phyloP scores from a whole-genome alignment of 306 rosid genomes.

The Ochetophila trinervis region DNA sequence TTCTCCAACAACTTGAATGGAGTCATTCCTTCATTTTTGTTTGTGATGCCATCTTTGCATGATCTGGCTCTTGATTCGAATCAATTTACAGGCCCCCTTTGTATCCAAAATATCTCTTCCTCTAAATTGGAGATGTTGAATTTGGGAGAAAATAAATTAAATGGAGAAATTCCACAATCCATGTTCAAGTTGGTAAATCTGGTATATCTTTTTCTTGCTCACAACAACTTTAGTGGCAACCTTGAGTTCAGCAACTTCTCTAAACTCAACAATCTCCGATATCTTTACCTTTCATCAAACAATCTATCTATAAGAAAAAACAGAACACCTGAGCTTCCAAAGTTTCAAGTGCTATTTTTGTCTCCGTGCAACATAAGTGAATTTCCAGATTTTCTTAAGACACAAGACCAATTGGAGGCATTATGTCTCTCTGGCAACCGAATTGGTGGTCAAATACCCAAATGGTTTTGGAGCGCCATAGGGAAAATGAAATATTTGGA shows the following conservation, averaged over 20 bases:
- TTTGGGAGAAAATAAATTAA: background rate
- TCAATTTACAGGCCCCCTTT: background rate
- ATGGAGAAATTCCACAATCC: background rate
- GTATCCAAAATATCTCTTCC: background rate
- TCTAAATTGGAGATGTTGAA: background rate
- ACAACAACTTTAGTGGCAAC: constrained; percentile 1
- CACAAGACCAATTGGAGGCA: background rate
- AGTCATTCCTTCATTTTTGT: constrained; percentile 2
- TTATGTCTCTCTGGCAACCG: background rate
- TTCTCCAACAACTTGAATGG: background rate
- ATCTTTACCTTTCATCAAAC: background rate
- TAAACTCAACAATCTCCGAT: background rate
- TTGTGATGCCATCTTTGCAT: background rate
- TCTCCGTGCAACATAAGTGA: background rate
- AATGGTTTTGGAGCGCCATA: background rate
- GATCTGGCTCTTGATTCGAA: background rate
- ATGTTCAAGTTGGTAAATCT: background rate
- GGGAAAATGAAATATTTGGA: background rate
- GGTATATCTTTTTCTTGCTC: background rate
- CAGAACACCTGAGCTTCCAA: background rate
- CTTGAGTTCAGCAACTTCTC: background rate
- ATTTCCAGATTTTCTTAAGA: background rate
- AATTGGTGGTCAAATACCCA: background rate
- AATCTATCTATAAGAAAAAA: background rate
- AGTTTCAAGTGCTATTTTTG: background rate